A percentile compares a stretch with the other conserved stretches of the same genome.
Conservation (phyloP, 371 early-diverging fungal genomes). For the Batrachochytrium dendrobatidis region DNA sequence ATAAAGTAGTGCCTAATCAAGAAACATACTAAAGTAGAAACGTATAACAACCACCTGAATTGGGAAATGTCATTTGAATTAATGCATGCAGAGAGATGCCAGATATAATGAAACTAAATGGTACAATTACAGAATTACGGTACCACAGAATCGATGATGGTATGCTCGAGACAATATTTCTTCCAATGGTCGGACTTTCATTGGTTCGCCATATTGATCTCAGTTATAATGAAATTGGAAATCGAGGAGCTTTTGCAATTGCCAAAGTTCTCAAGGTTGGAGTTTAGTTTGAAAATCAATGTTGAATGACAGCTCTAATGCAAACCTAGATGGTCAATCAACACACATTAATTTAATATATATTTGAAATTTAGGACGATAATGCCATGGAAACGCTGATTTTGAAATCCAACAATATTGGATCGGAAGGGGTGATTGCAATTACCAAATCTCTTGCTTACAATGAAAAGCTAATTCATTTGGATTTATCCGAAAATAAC, state of each 20-base stretch:
- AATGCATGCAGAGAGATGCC: constrained; percentile 17
- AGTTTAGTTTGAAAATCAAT: background rate
- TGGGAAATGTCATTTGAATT: background rate
- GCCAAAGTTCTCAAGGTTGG: constrained; percentile 34
- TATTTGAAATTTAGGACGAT: constrained; percentile 30
- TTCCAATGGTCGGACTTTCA: constrained; percentile 16
- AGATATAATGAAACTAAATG: constrained; percentile 18
- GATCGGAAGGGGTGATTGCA: constrained; percentile 19
- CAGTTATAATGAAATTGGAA: constrained; percentile 39
- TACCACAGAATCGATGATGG: constrained; percentile 23
- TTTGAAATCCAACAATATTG: constrained; percentile 34
- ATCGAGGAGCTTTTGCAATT: constrained; percentile 29
- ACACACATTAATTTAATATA: too few relatives aligned
- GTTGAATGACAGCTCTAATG: too few relatives aligned
- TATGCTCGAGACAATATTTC: constrained; percentile 17
- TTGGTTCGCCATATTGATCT: constrained; percentile 33
- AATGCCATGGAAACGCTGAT: constrained; percentile 18
- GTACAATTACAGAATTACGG: constrained; percentile 21
- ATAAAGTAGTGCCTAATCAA: background rate
- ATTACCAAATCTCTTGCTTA: constrained; percentile 28
- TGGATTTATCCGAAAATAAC: constrained; percentile 31
- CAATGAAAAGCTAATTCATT: constrained; percentile 24
- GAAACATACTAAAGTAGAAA: background rate
- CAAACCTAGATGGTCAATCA: too few relatives aligned
- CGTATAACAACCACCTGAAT: background rate